phyloP scores from a whole-genome alignment of 768 basidiomycete genomes.

The Solioccasus polychromus region DNA sequence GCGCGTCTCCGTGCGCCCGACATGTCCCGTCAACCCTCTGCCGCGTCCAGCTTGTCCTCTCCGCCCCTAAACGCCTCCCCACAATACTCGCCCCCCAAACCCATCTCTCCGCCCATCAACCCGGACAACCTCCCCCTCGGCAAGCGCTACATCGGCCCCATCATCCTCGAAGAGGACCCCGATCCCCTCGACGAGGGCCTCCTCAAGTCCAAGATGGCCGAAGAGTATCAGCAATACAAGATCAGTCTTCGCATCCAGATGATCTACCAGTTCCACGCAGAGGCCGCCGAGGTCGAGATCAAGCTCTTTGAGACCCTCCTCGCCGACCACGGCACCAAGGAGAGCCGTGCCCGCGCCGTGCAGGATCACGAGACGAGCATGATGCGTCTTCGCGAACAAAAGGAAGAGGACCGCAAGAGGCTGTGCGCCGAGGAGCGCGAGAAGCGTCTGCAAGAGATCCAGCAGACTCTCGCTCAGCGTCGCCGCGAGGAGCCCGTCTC shows the following conservation, averaged over 20 bases:
- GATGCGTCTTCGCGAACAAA: slow-evolving; percentile 32
- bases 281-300: slow-evolving; percentile 30
- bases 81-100: slow-evolving; percentile 26
- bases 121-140: slow-evolving; percentile 22
- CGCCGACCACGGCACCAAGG: slow-evolving; percentile 27
- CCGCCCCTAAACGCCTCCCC: slow-evolving; percentile 20
- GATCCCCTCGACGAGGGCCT: slow-evolving; percentile 28
- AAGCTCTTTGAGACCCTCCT: slow-evolving; percentile 28
- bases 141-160: slow-evolving; percentile 33
- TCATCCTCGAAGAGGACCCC: slow-evolving; percentile 26
- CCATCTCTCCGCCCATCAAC: slow-evolving; percentile 22
- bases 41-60: slow-evolving; percentile 21
- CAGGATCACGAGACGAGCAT: slow-evolving; percentile 33
- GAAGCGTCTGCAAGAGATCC: slow-evolving; percentile 19
- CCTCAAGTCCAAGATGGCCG: slow-evolving; percentile 33
- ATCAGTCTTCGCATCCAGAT: slow-evolving; percentile 32
- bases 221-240: slow-evolving; percentile 31
- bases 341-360: slow-evolving; percentile 26
- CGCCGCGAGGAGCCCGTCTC: too few relatives aligned
- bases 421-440: slow-evolving; percentile 30
- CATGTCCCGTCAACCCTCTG: slow-evolving; percentile 30
- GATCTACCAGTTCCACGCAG: slow-evolving; percentile 32
- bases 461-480: slow-evolving; percentile 19
- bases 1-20: slow-evolving; percentile 29
- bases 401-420: slow-evolving; percentile 31